Base-by-base conservation (phyloP, 2,329 filamentous ascomycete genomes). In the Chrysoporthe austroafricana region DNA sequence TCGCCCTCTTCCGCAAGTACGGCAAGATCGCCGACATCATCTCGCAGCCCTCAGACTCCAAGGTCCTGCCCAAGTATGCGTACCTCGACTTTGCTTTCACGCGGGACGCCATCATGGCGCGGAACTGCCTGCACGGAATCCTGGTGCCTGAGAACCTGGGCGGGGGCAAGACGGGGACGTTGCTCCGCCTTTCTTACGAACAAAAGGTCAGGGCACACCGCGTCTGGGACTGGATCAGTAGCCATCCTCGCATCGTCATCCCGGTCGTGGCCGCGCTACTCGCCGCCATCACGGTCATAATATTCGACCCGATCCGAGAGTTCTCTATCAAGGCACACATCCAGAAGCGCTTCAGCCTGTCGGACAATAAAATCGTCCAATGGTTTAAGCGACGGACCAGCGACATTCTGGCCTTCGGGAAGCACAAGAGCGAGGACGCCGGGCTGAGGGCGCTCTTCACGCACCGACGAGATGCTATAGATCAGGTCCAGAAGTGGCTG, bases 231-330 rank as follows among this genome's bases (percentile, higher is more conserved):
- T 98, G 94, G 94, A 79, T 98, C 39, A 84, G 91, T 11, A 91
- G 82, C 67, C 96, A 99, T 74, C 94, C 95, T 0, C 87, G 94
- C 61, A 92, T 98, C 58, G 91, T 97, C 36, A 90, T 99, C 59
- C 95, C 96, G 0, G 79, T 91, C 1, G 64, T 97, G 1, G 93
- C 93, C 18, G 95, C 94, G 1, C 79, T 98, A 2, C 76, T 97
- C 42, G 94, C 94, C 0, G 90, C 91, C 44, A 82, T 96, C 60
- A 96, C 94, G 0, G 93, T 97, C 26, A 88, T 92, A 1, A 84
- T 98, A 8, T 98, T 99, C 74, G 96, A 99, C 73, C 96, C 96
- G 0, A 94, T 99, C 67, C 89, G 96, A 57, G 94, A 94, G 0
- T 96, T 96, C 76, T 97, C 96, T 74, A 92, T 98, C 79, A 93